Base-by-base conservation (phyloP, 805 yeast genomes). In the Ogataea allantospora region DNA sequence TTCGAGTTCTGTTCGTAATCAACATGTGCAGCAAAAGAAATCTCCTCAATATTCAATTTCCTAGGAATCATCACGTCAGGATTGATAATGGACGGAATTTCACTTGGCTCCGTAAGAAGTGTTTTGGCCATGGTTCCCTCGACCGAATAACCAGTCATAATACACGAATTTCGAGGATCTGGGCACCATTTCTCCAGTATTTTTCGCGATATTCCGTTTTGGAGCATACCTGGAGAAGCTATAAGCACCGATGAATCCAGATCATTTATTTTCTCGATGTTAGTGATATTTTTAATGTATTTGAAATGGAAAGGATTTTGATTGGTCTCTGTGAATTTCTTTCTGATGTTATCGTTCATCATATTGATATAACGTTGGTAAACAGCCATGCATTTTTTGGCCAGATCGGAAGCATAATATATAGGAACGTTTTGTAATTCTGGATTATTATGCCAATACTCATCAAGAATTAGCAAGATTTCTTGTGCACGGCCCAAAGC, bases 1-100 rank as follows among this genome's bases (percentile, higher is more conserved):
- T 84, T 86, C 1, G 95, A 70, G 51, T 93, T 93, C 56, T 93
- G 96, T 53, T 85, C 88, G 62, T 83, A 93, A 58, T 93, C 99
- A 15, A 93, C 99, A 63, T 93, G 99, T 0, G 99, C 99, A n/a
- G 99, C 98, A 70, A 93, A 93, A 1, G 98, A 89, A 4, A 93
- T 83, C 61, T 93, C 99, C 48, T 91, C 97, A 12, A 93, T 81
- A 31, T 75, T 77, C 39, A 95, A 65, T 47, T 97, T 73, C 55
- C 99, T 78, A 5, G 98, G 97, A 27, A 93, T 83, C 42, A 78
- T 75, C 13, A 80, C 66, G 44, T 88, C 96, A 0, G 95, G 86
- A 48, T 86, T 87, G n/a, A 71, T 67, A 16, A 78, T 66, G 0
- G 97, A 83, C 1, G 93, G 95, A 33, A 93, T 87, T n/a, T 87